These are phyloP conservation scores for Pontederia crassipes DNA, from an alignment of 176 grass and related monocot species.

Conservation along the genomic window DNA sequence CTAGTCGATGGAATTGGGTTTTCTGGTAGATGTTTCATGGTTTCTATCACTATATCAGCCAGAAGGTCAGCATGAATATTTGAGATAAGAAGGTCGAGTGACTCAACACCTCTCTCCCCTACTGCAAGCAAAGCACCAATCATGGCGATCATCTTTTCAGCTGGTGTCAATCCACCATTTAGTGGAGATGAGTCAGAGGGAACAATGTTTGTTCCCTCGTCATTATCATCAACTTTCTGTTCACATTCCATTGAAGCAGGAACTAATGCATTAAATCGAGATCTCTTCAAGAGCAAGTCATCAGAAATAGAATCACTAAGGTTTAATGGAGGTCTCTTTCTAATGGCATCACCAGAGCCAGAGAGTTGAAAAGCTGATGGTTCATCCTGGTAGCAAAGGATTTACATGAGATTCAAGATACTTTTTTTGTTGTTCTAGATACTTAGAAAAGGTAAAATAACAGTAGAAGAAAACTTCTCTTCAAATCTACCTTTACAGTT, in stretches of 20 bases:
- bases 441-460: background rate
- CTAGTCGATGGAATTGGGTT: slow-evolving; percentile 11
- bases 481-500: slow-evolving; percentile 39
- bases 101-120: slow-evolving; percentile 95
- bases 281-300: slow-evolving; percentile 39
- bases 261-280: slow-evolving; percentile 36
- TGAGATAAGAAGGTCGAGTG: slow-evolving; percentile 82
- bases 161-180: slow-evolving; percentile 57
- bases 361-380: slow-evolving; percentile 31
- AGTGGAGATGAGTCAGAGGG: slow-evolving; percentile 35
- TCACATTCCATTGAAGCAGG: slow-evolving; percentile 26
- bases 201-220: slow-evolving; percentile 25
- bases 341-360: slow-evolving; percentile 30
- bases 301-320: slow-evolving; percentile 43
- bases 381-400: slow-evolving; percentile 45
- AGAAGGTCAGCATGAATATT: slow-evolving; percentile 83
- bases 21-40: slow-evolving; percentile 82
- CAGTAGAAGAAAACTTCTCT: background rate
- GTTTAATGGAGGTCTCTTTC: slow-evolving; percentile 32
- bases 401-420: background rate
- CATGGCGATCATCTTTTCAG: slow-evolving; percentile 97
- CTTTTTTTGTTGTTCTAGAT: background rate
- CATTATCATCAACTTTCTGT: slow-evolving; percentile 28
- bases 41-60: slow-evolving; percentile 99
- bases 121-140: slow-evolving; percentile 96